These are phyloP conservation scores for Brettanomyces anomalus DNA, from an alignment of 805 yeast genomes.

Conservation along the genomic window DNA sequence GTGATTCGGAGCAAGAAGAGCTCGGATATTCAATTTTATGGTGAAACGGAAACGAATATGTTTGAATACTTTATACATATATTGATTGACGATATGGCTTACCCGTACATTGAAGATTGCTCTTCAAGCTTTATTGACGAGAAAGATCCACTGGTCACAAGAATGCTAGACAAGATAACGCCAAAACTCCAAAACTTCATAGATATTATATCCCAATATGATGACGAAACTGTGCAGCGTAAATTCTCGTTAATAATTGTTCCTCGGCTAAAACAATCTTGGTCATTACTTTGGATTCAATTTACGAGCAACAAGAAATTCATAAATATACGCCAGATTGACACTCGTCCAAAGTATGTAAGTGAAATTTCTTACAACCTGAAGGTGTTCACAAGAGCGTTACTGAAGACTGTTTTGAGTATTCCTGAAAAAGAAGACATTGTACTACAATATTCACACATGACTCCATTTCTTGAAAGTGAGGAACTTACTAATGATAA, in stretches of 20 bases:
- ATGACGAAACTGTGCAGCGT: slow-evolving; percentile 4
- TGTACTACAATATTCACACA: slow-evolving; percentile 8
- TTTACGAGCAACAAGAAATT: slow-evolving; percentile 10
- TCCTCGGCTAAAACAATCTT: slow-evolving; percentile 10
- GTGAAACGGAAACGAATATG: not conserved
- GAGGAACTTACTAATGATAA: slow-evolving; percentile 12
- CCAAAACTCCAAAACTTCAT: not conserved
- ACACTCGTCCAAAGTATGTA: slow-evolving; percentile 11
- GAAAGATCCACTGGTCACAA: not conserved
- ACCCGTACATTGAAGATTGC: not conserved
- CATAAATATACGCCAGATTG: slow-evolving; percentile 16
- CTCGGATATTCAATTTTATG: not conserved
- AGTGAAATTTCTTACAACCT: slow-evolving; percentile 11
- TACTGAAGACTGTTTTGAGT: slow-evolving; percentile 11
- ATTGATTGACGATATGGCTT: slow-evolving; percentile 6
- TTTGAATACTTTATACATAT: not conserved
- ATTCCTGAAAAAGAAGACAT: slow-evolving; percentile 9
- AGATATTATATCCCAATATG: not conserved
- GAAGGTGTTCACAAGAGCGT: slow-evolving; percentile 9
- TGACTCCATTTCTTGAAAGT: slow-evolving; percentile 18
- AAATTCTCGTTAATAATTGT: slow-evolving; percentile 15
- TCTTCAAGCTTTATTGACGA: not conserved
- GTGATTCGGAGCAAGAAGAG: not conserved
- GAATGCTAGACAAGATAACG: not conserved
- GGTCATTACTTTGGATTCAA: slow-evolving; percentile 22